Base-by-base conservation (phyloP, 768 basidiomycete species). In the Nevesoporus exiguus region DNA sequence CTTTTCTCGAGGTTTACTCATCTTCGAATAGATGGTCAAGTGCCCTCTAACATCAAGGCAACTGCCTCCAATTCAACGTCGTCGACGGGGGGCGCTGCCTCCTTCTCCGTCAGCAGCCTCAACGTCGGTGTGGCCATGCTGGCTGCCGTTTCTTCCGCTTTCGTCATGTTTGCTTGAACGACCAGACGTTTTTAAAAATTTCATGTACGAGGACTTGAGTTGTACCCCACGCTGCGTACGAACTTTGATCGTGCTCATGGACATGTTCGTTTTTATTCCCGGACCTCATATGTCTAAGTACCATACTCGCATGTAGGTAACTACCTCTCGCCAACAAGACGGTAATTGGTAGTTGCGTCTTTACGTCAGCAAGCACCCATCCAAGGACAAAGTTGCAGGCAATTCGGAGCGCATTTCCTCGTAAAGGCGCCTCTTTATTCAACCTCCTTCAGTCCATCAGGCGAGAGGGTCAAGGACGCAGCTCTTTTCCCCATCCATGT, bases 91-190 rank as follows among this genome's bases (percentile, higher is more conserved):
- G 61, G 59, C 2, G 67, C 60, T 24, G 47, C 37, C 33, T 30
- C 65, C 33, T 56, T 71, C 25, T 63, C 67, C 2, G 48, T 62
- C 42, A 48, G 34, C 50, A 51, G 59, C 50, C 25, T 72, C 5
- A 59, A 58, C 27, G 45, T 58, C 36, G 74, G 71, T 30, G 33
- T 66, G 11, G 63, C 56, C 19, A 65, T 67, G 44, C 36, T 76
- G 8, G 49, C 75, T 5, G 62, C 69, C 27, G 61, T 73, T 25
- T 73, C 69, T 19, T 73, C 71, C 6, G 52, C 67, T 49, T 72
- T 77, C 47, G 64, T 64, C 24, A 36, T 73, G 37, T 63, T 77
- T 37, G 70, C 69, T 33, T 76, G 63, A 68, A 49, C 15, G n/a
- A 30, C 21, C 36, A 7, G 47, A n/a, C 11, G 21, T 3, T 36